phyloP scores from a whole-genome alignment of 768 basidiomycete genomes.

The Kwoniella heveanensis region DNA sequence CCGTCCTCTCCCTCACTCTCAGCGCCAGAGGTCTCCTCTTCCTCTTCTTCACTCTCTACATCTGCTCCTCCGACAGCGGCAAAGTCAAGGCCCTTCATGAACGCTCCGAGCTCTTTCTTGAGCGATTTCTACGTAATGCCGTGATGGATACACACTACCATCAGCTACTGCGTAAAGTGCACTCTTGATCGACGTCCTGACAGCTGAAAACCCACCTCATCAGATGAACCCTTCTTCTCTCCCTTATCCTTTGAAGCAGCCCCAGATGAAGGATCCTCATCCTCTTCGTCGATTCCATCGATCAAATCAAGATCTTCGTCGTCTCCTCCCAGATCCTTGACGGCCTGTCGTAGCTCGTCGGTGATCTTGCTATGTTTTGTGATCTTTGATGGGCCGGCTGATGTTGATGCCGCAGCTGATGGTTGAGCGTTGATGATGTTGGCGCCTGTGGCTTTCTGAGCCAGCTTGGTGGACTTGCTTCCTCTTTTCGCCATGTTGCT shows the following conservation, averaged over 20 bases:
- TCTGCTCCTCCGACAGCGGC: slow-evolving; percentile 21
- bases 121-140: slow-evolving; percentile 42
- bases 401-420: neutral
- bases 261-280: slow-evolving; percentile 28
- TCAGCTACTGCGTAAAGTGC: too few relatives aligned
- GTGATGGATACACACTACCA: too few relatives aligned
- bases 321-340: slow-evolving; percentile 54
- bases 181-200: too few relatives aligned
- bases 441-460: slow-evolving; percentile 13
- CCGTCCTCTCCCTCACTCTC: slow-evolving; percentile 59
- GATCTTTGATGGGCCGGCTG: slow-evolving; percentile 13
- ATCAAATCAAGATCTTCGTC: slow-evolving; percentile 53
- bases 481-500: slow-evolving; percentile 22
- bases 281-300: slow-evolving; percentile 49
- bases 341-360: slow-evolving; percentile 43
- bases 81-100: slow-evolving; percentile 55
- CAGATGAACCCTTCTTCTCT: slow-evolving; percentile 14
- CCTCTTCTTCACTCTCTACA: slow-evolving; percentile 49
- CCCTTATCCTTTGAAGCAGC: neutral
- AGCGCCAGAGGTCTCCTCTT: slow-evolving; percentile 47
- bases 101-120: slow-evolving; percentile 47
- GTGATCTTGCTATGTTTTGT: slow-evolving; percentile 24
- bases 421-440: slow-evolving; percentile 1
- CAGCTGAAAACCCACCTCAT: slow-evolving; percentile 30
- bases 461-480: slow-evolving; percentile 25